These are phyloP conservation scores for Hanseniaspora valbyensis DNA, from an alignment of 805 yeast species.

Conservation along the genomic window DNA sequence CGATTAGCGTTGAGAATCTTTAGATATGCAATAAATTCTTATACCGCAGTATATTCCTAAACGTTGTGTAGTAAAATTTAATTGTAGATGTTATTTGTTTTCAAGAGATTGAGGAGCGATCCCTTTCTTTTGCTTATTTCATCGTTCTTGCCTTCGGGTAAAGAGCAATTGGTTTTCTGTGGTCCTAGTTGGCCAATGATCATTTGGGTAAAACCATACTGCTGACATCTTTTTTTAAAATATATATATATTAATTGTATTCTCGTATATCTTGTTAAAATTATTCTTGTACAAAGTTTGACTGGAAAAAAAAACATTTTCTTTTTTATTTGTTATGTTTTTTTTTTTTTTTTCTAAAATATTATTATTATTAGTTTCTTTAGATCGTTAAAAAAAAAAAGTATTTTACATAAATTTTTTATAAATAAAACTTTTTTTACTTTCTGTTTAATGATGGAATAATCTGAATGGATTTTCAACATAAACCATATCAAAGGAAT, in stretches of 20 bases:
- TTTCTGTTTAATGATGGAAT: constrained; percentile 78
- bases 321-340: not conserved
- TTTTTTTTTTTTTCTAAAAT: not conserved
- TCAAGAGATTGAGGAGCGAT: constrained; percentile 11
- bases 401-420: not conserved
- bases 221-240: constrained; percentile 63
- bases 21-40: constrained; percentile 50
- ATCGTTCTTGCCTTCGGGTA: constrained; percentile 1
- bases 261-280: too few relatives aligned
- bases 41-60: constrained; percentile 96
- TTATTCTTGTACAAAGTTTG: too few relatives aligned
- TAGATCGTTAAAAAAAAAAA: too few relatives aligned
- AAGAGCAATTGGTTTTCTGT: constrained; percentile 15
- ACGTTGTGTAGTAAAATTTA: constrained; percentile 67
- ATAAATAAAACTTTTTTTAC: too few relatives aligned
- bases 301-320: too few relatives aligned
- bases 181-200: constrained; percentile 74
- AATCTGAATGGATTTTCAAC: constrained; percentile 95
- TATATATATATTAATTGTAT: too few relatives aligned
- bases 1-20: constrained; percentile 36
- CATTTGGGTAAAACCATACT: constrained; percentile 99
- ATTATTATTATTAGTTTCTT: constrained; percentile 1
- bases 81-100: constrained; percentile 14
- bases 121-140: constrained; percentile 12
- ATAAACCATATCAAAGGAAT: constrained; percentile 76